A percentile compares a stretch with the other conserved stretches of the same genome.
These are phyloP conservation scores for Fusarium palustre DNA, from an alignment of 2,329 filamentous ascomycete species.

Conservation along the genomic window DNA sequence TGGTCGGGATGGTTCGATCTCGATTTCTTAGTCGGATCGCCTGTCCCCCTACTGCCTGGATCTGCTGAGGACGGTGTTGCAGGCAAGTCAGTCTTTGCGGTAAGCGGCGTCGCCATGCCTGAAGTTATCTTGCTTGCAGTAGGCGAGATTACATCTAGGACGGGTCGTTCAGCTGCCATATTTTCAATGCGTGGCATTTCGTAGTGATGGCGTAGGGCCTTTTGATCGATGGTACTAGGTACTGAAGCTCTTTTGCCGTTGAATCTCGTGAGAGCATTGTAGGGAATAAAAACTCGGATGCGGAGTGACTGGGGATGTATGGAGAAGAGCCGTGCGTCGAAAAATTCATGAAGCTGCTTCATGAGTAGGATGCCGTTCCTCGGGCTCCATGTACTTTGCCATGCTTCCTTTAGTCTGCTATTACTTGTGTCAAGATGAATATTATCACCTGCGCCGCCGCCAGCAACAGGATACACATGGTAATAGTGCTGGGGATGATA, in stretches of 20 bases:
- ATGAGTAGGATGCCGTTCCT: slow-evolving; percentile 24
- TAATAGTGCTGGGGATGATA: background rate
- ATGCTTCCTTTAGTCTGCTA: background rate
- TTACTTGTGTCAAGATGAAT: background rate
- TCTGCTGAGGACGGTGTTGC: slow-evolving; percentile 13
- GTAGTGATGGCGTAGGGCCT: slow-evolving; percentile 36
- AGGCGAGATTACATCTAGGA: slow-evolving; percentile 4
- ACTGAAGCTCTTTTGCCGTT: slow-evolving; percentile 6
- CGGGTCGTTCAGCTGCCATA: slow-evolving; percentile 15
- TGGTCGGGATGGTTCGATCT: background rate
- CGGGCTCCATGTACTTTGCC: background rate
- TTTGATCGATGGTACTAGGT: slow-evolving; percentile 11
- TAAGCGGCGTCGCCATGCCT: slow-evolving; percentile 7
- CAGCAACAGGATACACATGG: background rate
- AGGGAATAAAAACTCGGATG: slow-evolving; percentile 26
- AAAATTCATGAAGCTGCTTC: slow-evolving; percentile 38
- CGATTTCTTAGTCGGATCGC: slow-evolving; percentile 23
- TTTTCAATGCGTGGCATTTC: slow-evolving; percentile 43
- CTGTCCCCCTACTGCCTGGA: background rate
- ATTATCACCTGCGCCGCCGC: background rate
- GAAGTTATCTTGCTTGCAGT: slow-evolving; percentile 7
- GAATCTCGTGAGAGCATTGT: background rate
- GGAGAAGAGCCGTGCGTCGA: slow-evolving; percentile 39
- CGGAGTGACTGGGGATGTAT: slow-evolving; percentile 38
- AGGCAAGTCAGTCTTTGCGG: slow-evolving; percentile 14